phyloP scores from a whole-genome alignment of 2,329 filamentous ascomycete species.

The Sclerotinia trifoliorum region DNA sequence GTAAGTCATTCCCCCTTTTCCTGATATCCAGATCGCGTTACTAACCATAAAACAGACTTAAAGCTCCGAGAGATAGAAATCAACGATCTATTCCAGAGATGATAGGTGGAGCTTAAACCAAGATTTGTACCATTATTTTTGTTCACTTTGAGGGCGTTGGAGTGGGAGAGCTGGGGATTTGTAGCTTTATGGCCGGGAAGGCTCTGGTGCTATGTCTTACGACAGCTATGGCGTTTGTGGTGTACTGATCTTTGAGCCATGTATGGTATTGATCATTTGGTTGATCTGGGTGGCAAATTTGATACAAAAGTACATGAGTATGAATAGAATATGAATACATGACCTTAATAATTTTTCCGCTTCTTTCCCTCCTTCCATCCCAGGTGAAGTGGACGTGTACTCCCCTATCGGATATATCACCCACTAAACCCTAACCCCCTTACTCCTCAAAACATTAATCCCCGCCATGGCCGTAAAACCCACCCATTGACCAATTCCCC shows the following conservation, averaged over 20 bases:
- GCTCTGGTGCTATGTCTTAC: background rate
- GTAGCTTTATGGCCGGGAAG: background rate
- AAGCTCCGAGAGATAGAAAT: constrained; percentile 32
- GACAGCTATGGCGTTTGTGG: constrained; percentile 10
- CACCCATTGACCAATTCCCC: constrained; percentile 71
- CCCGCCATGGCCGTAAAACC: constrained; percentile 75
- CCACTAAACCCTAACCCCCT: constrained; percentile 67
- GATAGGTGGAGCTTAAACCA: constrained; percentile 20
- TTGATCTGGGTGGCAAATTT: background rate
- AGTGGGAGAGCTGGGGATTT: background rate
- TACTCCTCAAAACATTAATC: constrained; percentile 82
- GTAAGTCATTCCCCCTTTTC: constrained; percentile 43
- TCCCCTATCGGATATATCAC: constrained; percentile 13
- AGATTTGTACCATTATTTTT: background rate
- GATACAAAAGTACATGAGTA: background rate
- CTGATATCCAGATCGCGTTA: background rate
- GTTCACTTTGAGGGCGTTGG: background rate
- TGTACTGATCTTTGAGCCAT: background rate
- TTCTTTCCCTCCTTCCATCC: background rate
- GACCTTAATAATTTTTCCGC: background rate
- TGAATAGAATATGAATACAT: constrained; percentile 13
- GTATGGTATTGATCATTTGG: background rate
- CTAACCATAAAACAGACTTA: constrained; percentile 13
- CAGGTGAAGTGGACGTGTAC: background rate
- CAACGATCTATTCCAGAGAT: constrained; percentile 35